These are phyloP conservation scores for Flaveria ramosissima DNA, from an alignment of 129 eudicot genomes.

Conservation along the genomic window DNA sequence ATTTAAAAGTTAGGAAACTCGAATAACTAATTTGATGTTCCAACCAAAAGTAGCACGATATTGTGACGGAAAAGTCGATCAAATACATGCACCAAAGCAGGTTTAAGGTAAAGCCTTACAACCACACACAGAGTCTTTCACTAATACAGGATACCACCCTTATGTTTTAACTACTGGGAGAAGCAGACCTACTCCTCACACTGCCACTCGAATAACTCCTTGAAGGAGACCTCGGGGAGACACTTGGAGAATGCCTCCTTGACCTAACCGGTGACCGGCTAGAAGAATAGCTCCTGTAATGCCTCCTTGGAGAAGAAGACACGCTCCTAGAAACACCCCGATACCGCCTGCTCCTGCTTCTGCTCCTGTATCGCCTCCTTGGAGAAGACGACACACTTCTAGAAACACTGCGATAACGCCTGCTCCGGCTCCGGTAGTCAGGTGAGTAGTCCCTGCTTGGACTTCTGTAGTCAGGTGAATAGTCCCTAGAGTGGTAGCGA, in stretches of 20 bases:
- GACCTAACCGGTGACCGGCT: constrained; percentile 40
- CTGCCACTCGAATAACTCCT: constrained; percentile 48
- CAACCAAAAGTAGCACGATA: not conserved
- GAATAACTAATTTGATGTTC: too few species aligned
- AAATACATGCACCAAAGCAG: constrained; percentile 10
- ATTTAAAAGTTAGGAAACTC: too few species aligned
- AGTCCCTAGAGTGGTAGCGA: constrained; percentile 30
- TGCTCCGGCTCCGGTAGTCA: constrained; percentile 28
- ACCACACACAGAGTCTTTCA: not conserved
- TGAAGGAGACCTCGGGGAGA: constrained; percentile 27
- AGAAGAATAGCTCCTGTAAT: constrained; percentile 48
- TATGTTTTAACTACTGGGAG: constrained; percentile 29
- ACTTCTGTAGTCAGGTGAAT: constrained; percentile 35
- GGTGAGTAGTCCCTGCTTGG: constrained; percentile 31
- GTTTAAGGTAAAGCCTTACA: constrained; percentile 14
- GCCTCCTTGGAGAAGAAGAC: constrained; percentile 54
- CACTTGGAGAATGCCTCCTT: constrained; percentile 39
- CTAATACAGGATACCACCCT: not conserved
- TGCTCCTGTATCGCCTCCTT: constrained; percentile 48
- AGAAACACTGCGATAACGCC: constrained; percentile 43
- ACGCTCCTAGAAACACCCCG: constrained; percentile 62
- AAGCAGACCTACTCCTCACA: constrained; percentile 45
- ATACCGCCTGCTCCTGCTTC: constrained; percentile 45
- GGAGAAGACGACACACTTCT: constrained; percentile 60
- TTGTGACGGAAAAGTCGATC: not conserved